These are phyloP conservation scores for Edaphochlamys debaryana DNA, from an alignment of 139 green algal genomes.

Conservation along the genomic window DNA sequence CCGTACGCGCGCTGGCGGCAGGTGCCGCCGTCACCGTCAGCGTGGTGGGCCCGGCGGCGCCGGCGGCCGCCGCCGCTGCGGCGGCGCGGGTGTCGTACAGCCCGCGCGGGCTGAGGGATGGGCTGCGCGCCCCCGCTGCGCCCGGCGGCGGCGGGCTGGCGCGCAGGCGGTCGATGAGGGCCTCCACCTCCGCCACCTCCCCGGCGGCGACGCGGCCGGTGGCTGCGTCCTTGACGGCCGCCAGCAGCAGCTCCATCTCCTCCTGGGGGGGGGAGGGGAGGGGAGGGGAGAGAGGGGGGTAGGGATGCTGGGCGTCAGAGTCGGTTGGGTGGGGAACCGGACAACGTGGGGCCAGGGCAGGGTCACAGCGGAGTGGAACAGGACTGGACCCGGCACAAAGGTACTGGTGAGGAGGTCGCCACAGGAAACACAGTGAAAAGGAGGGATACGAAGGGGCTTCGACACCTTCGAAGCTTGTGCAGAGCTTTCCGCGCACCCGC, in stretches of 20 bases:
- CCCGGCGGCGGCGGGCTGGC: constrained; percentile 9
- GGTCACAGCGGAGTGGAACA: background rate
- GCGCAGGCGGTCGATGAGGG: constrained; percentile 39
- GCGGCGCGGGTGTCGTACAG: background rate
- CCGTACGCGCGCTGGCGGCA: background rate
- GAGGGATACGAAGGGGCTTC: no score
- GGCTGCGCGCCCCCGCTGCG: no score
- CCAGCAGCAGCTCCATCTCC: constrained; percentile 54
- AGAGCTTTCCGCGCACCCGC: no score
- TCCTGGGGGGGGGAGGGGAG: background rate
- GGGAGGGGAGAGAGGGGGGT: background rate
- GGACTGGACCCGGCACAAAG: background rate
- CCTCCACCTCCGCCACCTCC: constrained; percentile 19
- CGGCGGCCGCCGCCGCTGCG: background rate
- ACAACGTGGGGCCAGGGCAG: background rate
- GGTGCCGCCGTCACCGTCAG: background rate
- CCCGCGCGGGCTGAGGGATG: constrained; percentile 3
- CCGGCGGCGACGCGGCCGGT: background rate
- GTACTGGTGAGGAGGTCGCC: no score
- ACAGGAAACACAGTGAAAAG: no score
- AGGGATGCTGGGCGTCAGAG: no score
- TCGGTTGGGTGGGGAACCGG: background rate
- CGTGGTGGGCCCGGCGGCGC: background rate
- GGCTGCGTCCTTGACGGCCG: constrained; percentile 39
- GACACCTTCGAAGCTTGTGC: no score